Conservation (phyloP, 2,329 filamentous ascomycete genomes). For the Alternaria incomplexa region DNA sequence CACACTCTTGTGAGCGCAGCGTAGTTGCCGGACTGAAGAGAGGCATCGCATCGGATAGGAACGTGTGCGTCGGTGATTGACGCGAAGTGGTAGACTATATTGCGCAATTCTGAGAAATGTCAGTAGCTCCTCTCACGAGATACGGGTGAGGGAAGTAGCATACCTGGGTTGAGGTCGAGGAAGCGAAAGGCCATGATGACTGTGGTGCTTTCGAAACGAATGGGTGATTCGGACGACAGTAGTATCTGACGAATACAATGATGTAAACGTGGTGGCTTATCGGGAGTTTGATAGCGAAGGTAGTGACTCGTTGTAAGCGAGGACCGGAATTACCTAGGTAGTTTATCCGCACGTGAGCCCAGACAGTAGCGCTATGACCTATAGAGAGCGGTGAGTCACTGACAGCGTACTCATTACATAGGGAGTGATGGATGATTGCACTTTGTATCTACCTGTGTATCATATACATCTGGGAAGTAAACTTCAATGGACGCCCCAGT, state of each 20-base stretch:
- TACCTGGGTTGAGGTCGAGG: neutral
- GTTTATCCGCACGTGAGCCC: neutral
- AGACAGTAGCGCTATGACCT: neutral
- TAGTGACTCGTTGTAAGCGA: neutral
- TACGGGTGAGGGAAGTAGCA: neutral
- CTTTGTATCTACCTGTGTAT: neutral
- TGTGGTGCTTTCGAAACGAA: neutral
- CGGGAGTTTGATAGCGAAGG: neutral
- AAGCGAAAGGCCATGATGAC: neutral
- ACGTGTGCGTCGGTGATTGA: neutral
- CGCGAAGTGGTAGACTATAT: neutral
- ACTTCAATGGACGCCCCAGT: neutral
- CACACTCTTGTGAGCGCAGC: neutral
- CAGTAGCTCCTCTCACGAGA: neutral
- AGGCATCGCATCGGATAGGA: neutral
- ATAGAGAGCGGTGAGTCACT: neutral
- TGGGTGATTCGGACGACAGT: neutral
- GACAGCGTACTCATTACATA: neutral
- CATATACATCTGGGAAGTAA: neutral
- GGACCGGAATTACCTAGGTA: neutral
- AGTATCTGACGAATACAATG: neutral
- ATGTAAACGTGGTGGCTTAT: neutral
- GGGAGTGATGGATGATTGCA: neutral
- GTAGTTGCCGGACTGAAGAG: neutral
- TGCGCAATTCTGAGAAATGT: neutral